Evolutionary conservation across 2,329 filamentous ascomycete genomes (phyloP).

Genomic region (Endothia cerciana): DNA sequence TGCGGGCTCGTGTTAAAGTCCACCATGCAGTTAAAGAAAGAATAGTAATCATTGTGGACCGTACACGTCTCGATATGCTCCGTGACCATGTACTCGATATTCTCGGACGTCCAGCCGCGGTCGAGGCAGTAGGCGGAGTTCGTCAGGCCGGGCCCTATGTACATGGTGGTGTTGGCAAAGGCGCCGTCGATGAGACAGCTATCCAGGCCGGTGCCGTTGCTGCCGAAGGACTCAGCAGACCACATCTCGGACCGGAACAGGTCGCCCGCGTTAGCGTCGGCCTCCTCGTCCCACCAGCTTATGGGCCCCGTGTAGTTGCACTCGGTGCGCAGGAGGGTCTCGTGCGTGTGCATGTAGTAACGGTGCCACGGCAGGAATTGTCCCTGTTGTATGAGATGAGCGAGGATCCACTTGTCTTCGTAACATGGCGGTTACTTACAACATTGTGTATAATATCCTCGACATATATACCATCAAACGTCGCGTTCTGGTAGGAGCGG

Average conservation of each 20-base stretch:
- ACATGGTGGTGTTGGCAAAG: constrained; percentile 40
- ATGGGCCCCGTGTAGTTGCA: constrained; percentile 37
- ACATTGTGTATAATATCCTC: constrained; percentile 6
- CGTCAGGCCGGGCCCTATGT: constrained; percentile 22
- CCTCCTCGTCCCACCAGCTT: constrained; percentile 43
- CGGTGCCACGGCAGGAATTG: constrained; percentile 43
- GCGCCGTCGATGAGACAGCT: constrained; percentile 43
- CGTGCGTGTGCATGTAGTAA: constrained; percentile 40
- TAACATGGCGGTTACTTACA: background rate
- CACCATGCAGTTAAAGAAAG: background rate
- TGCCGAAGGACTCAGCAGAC: constrained; percentile 30
- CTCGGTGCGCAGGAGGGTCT: constrained; percentile 38
- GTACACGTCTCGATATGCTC: constrained; percentile 10
- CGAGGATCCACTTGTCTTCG: too few relatives aligned
- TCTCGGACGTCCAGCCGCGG: constrained; percentile 11
- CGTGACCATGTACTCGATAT: constrained; percentile 17
- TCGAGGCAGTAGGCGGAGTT: constrained; percentile 18
- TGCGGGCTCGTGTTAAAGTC: constrained; percentile 8
- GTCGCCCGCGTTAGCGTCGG: constrained; percentile 35
- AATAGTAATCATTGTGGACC: constrained; percentile 16
- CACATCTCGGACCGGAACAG: constrained; percentile 37
- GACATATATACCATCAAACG: background rate
- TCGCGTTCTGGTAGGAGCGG: constrained; percentile 36
- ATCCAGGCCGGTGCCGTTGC: constrained; percentile 4
- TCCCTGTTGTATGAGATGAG: constrained; percentile 20